Percentiles rank a stretch among this genome's conserved stretches.
phyloP scores from a whole-genome alignment of 345 rosid species.

The Arabis hirsuta region DNA sequence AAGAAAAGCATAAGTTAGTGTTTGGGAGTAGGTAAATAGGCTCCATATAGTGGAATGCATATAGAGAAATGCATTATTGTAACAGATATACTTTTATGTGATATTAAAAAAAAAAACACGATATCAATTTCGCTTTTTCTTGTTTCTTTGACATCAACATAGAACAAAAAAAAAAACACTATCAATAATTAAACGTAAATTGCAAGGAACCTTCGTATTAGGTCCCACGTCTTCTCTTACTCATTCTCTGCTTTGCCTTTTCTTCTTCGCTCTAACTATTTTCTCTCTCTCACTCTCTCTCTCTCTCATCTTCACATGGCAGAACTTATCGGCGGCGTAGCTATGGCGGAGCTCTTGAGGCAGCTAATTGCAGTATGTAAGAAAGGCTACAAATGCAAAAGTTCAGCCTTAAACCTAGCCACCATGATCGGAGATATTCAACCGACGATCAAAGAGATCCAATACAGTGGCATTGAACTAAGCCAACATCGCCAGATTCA shows the following conservation, averaged over 20 bases:
- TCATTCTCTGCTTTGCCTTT: neutral
- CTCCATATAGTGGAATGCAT: too few species aligned
- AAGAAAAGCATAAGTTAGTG: too few species aligned
- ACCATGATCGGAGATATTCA: conserved; percentile 40
- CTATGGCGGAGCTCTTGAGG: conserved; percentile 61
- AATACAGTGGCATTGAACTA: conserved; percentile 73
- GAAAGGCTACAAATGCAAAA: conserved; percentile 53
- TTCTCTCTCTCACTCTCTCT: neutral
- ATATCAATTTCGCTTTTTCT: too few species aligned
- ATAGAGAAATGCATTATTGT: too few species aligned
- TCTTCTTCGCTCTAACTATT: neutral
- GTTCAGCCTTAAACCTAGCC: conserved; percentile 52
- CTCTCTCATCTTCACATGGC: conserved; percentile 37
- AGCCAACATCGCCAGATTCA: conserved; percentile 58
- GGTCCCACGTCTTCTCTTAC: too few species aligned
- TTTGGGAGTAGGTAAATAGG: too few species aligned
- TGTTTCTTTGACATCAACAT: too few species aligned
- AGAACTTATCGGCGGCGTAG: conserved; percentile 67
- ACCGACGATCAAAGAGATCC: conserved; percentile 66
- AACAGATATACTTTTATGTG: too few species aligned
- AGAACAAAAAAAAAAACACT: too few species aligned
- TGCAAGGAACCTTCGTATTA: too few species aligned
- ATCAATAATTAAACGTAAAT: too few species aligned
- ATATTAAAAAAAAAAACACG: too few species aligned
- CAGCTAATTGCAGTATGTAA: conserved; percentile 46